Conservation (phyloP, 1,284 basidiomycete species). For the Microbotryum violaceum region DNA sequence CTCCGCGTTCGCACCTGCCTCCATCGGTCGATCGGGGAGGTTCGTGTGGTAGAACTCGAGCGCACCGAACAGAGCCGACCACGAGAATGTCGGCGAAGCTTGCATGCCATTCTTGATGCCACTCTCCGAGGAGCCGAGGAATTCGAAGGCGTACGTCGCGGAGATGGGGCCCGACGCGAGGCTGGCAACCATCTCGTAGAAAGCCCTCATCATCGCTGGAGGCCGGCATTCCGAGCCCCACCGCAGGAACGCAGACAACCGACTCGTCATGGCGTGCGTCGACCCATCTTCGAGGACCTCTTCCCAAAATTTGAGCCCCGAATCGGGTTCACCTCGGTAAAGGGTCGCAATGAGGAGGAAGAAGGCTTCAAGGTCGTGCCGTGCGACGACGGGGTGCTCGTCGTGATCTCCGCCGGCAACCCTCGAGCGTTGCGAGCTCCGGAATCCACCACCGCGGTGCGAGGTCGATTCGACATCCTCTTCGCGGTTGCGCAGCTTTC, state of each 20-base stretch:
- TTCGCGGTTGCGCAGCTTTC: conserved; percentile 81
- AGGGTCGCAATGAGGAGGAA: conserved; percentile 75
- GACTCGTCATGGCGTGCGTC: conserved; percentile 31
- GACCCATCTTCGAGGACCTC: conserved; percentile 46
- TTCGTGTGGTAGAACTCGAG: conserved; percentile 50
- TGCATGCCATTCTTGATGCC: conserved; percentile 39
- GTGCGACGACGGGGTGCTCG: conserved; percentile 44
- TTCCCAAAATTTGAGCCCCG: conserved; percentile 77
- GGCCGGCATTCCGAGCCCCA: conserved; percentile 75
- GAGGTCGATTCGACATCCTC: conserved; percentile 59
- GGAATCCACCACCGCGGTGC: conserved; percentile 46
- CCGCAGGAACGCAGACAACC: conserved; percentile 69
- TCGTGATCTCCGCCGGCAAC: neutral
- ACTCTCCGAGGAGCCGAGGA: conserved; percentile 49
- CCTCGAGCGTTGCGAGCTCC: conserved; percentile 35
- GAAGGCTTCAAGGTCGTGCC: conserved; percentile 75
- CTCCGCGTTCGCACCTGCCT: conserved; percentile 38
- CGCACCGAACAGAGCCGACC: conserved; percentile 51
- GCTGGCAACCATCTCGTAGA: conserved; percentile 84
- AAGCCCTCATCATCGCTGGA: conserved; percentile 61
- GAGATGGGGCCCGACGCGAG: conserved; percentile 74
- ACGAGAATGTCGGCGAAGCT: conserved; percentile 38
- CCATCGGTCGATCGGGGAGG: conserved; percentile 36
- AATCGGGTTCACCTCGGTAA: conserved; percentile 64
- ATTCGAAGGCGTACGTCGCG: conserved; percentile 76